A percentile compares a stretch with the other conserved stretches of the same genome.
Conservation (phyloP, 768 basidiomycete genomes). For the Pleurotus sapidus region DNA sequence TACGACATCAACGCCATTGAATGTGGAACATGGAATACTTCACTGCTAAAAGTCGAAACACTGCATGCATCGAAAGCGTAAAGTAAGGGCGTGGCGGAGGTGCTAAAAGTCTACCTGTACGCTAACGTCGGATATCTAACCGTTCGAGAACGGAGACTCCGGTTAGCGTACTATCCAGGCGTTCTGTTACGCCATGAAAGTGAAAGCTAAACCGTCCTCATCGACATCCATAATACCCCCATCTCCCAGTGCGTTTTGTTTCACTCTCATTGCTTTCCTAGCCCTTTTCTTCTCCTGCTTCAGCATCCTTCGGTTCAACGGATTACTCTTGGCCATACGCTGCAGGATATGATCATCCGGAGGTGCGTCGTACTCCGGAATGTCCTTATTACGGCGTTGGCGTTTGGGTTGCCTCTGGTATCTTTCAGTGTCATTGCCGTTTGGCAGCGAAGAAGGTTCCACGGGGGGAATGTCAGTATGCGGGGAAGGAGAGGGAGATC, state of each 20-base stretch:
- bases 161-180: too few species aligned
- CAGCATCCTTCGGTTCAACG: constrained; percentile 54
- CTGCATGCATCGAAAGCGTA: too few species aligned
- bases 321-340: constrained; percentile 53
- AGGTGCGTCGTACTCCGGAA: constrained; percentile 50
- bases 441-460: constrained; percentile 13
- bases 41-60: too few species aligned
- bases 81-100: too few species aligned
- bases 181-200: constrained; percentile 37
- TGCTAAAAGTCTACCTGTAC: too few species aligned
- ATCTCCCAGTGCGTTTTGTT: constrained; percentile 8
- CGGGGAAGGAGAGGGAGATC: constrained; percentile 28
- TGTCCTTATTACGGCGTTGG: constrained; percentile 51
- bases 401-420: constrained; percentile 54
- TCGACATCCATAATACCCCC: constrained; percentile 42
- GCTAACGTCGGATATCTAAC: too few species aligned
- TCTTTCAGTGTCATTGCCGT: constrained; percentile 11
- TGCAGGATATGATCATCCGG: constrained; percentile 43
- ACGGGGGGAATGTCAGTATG: constrained; percentile 12
- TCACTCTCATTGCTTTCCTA: constrained; percentile 46
- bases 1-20: too few species aligned
- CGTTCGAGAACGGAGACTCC: too few species aligned
- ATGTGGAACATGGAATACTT: too few species aligned
- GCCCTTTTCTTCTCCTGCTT: constrained; percentile 66
- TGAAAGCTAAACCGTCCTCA: constrained; percentile 41